A percentile compares a stretch with the other conserved stretches of the same genome.
Evolutionary conservation across 257 asterid genomes (phyloP).

Genomic region (Nicotiana sylvestris): DNA sequence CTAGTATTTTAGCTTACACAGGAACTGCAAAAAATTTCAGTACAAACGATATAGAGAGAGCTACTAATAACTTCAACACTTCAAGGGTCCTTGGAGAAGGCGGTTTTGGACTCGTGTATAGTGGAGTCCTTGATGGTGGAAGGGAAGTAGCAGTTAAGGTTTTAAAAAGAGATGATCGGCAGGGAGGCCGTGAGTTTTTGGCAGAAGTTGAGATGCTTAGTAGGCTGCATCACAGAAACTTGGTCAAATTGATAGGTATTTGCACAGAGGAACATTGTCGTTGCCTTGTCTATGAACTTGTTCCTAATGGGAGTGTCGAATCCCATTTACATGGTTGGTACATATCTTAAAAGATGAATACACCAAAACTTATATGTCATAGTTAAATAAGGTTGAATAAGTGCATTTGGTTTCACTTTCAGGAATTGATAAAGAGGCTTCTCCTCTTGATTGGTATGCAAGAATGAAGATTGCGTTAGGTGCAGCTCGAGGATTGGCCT

Average conservation of each 20-base stretch:
- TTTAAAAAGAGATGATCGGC: slow-evolving; percentile 75
- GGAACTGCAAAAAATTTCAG: slow-evolving; percentile 73
- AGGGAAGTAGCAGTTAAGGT: slow-evolving; percentile 72
- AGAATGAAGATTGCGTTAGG: slow-evolving; percentile 90
- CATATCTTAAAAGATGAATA: neutral
- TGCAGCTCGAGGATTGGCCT: slow-evolving; percentile 89
- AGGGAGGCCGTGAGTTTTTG: slow-evolving; percentile 78
- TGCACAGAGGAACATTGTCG: slow-evolving; percentile 65
- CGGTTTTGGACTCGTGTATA: slow-evolving; percentile 85
- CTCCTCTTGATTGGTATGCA: slow-evolving; percentile 77
- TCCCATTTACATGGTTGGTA: slow-evolving; percentile 80
- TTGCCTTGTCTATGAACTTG: slow-evolving; percentile 76
- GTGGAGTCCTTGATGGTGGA: slow-evolving; percentile 80
- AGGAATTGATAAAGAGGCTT: slow-evolving; percentile 63
- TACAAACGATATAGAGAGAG: slow-evolving; percentile 49
- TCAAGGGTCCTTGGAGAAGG: slow-evolving; percentile 79
- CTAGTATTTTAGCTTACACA: slow-evolving; percentile 59
- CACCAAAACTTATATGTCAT: neutral
- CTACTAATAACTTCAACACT: slow-evolving; percentile 50
- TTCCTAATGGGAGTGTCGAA: slow-evolving; percentile 91
- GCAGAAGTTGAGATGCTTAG: slow-evolving; percentile 98
- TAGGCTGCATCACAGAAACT: slow-evolving; percentile 77
- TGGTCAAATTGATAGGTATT: slow-evolving; percentile 80
- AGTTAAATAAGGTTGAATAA: neutral
- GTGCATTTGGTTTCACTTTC: slow-evolving; percentile 12